Base-by-base conservation (phyloP, 2,329 filamentous ascomycete genomes). In the Ophiosphaerella herpotricha region DNA sequence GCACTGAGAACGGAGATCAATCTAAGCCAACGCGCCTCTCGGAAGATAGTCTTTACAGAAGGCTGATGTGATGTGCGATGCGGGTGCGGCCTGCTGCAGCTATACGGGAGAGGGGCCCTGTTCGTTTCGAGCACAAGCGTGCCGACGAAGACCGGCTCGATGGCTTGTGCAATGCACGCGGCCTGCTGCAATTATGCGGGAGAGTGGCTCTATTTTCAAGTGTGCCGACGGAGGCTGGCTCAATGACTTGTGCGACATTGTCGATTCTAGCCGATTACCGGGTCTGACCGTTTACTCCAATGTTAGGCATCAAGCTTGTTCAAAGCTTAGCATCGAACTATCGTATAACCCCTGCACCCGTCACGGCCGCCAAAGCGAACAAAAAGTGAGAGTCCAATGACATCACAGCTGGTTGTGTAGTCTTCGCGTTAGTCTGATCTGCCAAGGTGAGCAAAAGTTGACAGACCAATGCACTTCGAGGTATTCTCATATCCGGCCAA, bases 121-220 rank as follows among this genome's bases (percentile, higher is more conserved):
- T 64, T 64, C 61, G 63, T 64, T 66, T 64, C 57, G 52, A 64
- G 61, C 57, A 57, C 61, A 64, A 63, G 58, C 51, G 54, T 61
- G 62, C 57, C 58, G 61, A 54, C 57, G 52, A 43, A 46, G 44
- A 48, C 50, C 57, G 61, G 58, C 60, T 55, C 42, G 45, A 16
- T 57, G 61, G 58, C 60, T 43, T 64, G 60, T 62, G 60, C 59
- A 43, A 18, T 18, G 3, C 16, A 3, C 16, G 16, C 16, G 3
- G 16, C 16, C 16, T 18, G 16, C 16, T 18, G 16, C 16, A 3
- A 3, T 3, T 18, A 18, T 18, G 16, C 16, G 16, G 16, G 16
- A 18, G 16, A 18, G 16, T 18, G 16, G 16, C 16, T 18, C 16
- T 18, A 3, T 18, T 18, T 3, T 3, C 16, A 18, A 18, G 16